phyloP scores from a whole-genome alignment of 2,329 filamentous ascomycete species.

The Penicillium sp. region DNA sequence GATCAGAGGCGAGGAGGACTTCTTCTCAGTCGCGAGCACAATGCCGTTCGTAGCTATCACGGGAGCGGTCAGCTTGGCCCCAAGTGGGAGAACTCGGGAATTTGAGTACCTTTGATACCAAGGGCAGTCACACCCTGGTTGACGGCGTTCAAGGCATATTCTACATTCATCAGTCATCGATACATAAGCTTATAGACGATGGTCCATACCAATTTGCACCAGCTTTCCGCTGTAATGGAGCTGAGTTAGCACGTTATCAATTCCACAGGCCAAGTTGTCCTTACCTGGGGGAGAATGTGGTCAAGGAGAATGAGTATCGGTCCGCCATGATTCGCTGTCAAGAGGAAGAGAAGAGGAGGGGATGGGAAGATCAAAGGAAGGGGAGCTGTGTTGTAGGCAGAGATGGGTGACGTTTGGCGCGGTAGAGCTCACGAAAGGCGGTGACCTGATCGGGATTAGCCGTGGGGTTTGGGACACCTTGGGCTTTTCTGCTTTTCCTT shows the following conservation, averaged over 20 bases:
- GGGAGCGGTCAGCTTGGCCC: conserved; percentile 17
- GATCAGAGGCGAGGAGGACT: conserved; percentile 95
- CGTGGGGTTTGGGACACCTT: conserved; percentile 7
- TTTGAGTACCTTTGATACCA: conserved; percentile 83
- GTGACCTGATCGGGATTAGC: conserved; percentile 20
- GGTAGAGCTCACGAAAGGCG: conserved; percentile 25
- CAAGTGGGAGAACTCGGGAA: neutral
- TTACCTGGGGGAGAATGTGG: conserved; percentile 95
- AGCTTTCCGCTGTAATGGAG: conserved; percentile 76
- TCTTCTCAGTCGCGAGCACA: conserved; percentile 98
- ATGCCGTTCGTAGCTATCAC: conserved; percentile 89
- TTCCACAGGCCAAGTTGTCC: conserved; percentile 21
- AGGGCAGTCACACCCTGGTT: conserved; percentile 98
- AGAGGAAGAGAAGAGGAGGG: conserved; percentile 13
- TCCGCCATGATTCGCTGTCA: conserved; percentile 70
- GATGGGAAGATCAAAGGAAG: conserved; percentile 16
- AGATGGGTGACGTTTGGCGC: conserved; percentile 32
- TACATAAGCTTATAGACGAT: neutral
- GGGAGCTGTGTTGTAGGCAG: conserved; percentile 26
- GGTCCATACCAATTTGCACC: conserved; percentile 81
- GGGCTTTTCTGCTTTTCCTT: conserved; percentile 15
- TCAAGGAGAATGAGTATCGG: conserved; percentile 98
- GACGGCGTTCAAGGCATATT: conserved; percentile 98
- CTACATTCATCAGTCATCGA: conserved; percentile 49
- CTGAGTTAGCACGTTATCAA: conserved; percentile 45